Percentiles rank a stretch among this genome's conserved stretches.
Evolutionary conservation across 140 eudicot species (phyloP).

Genomic region (Senecio squalidus): DNA sequence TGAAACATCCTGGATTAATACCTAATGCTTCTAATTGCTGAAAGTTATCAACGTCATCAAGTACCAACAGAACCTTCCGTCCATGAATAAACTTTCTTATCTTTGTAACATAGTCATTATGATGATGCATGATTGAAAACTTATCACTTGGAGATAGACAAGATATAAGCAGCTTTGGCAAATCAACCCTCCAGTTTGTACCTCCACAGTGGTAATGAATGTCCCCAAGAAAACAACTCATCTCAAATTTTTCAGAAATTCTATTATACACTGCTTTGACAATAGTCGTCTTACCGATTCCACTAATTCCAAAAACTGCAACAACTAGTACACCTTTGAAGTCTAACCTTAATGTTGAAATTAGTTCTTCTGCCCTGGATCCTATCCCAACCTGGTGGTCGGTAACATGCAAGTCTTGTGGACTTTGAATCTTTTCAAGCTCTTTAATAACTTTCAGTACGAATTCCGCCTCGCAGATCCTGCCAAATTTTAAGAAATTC

Average conservation of each 20-base stretch:
- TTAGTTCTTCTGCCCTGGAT: background rate
- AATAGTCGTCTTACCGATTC: background rate
- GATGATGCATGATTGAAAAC: background rate
- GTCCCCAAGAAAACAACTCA: background rate
- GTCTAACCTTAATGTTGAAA: background rate
- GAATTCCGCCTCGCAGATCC: background rate
- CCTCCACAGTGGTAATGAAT: background rate
- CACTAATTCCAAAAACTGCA: background rate
- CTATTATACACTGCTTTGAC: background rate
- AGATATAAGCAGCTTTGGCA: background rate
- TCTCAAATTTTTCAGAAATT: background rate
- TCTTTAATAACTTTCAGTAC: background rate
- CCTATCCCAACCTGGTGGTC: background rate
- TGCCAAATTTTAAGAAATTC: background rate
- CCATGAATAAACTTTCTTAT: background rate
- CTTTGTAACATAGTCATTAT: background rate
- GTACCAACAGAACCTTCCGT: background rate
- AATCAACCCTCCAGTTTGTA: background rate
- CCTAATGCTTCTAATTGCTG: background rate
- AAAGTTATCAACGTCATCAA: background rate
- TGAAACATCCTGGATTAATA: background rate
- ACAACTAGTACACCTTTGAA: background rate
- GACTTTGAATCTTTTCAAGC: background rate
- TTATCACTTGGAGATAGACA: background rate
- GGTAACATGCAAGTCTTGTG: background rate